phyloP scores from a whole-genome alignment of 257 asterid genomes.

The Solanum corneliomulleri region DNA sequence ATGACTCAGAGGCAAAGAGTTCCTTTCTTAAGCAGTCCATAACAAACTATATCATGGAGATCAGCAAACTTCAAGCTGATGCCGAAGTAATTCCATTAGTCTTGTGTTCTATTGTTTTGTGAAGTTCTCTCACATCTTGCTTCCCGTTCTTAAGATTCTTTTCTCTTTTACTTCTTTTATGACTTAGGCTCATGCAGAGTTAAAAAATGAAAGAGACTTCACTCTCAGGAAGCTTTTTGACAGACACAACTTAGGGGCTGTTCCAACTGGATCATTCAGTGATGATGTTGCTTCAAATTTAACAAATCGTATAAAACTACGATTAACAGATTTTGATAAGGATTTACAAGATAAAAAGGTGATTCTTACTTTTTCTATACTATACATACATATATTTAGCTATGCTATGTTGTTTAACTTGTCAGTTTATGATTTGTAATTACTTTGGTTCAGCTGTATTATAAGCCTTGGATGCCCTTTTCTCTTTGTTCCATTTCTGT shows the following conservation, averaged over 20 bases:
- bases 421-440: not conserved
- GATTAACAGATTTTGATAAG: constrained; percentile 39
- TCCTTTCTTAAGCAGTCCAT: constrained; percentile 22
- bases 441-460: not conserved
- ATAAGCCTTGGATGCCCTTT: not conserved
- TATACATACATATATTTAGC: not conserved
- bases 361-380: constrained; percentile 4
- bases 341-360: constrained; percentile 81
- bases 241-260: constrained; percentile 65
- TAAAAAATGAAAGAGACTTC: constrained; percentile 67
- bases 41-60: constrained; percentile 30
- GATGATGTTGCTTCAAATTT: constrained; percentile 69
- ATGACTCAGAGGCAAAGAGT: constrained; percentile 44
- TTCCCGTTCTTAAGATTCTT: constrained; percentile 5
- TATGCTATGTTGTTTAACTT: not conserved
- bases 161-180: constrained; percentile 6
- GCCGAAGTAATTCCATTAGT: constrained; percentile 41
- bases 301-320: constrained; percentile 42
- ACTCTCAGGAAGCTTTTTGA: constrained; percentile 37
- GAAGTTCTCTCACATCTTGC: not conserved
- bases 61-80: constrained; percentile 66
- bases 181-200: constrained; percentile 42
- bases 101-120: constrained; percentile 6
- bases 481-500: not conserved
- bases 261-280: constrained; percentile 46